Percentiles rank a stretch among this genome's conserved stretches.
These are phyloP conservation scores for Albatrellus sp. DNA, from an alignment of 1,284 basidiomycete genomes.

Conservation along the genomic window DNA sequence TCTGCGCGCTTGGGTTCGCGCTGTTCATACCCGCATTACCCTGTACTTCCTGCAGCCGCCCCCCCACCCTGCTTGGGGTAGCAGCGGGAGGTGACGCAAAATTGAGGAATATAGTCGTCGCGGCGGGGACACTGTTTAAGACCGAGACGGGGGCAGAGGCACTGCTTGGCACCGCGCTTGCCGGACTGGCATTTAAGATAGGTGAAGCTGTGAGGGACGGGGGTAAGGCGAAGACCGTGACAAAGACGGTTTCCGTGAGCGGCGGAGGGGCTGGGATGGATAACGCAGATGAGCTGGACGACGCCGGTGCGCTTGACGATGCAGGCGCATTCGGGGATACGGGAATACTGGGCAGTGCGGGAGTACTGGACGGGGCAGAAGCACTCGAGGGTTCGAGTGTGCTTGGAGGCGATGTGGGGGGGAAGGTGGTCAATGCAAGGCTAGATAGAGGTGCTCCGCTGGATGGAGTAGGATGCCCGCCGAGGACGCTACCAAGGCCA, in stretches of 20 bases:
- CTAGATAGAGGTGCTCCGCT: not conserved
- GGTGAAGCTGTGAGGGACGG: slow-evolving; percentile 10
- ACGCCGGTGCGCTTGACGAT: not conserved
- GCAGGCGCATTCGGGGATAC: not conserved
- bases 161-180: not conserved
- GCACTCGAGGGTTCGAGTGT: no score
- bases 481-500: not conserved
- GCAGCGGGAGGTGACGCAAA: not conserved
- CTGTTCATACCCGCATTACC: not conserved
- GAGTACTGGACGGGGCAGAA: not conserved
- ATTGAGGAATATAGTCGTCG: slow-evolving; percentile 2
- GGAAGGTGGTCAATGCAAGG: not conserved
- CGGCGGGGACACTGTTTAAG: not conserved
- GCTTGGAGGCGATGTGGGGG: not conserved
- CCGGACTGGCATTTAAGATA: slow-evolving; percentile 5
- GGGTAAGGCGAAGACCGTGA: slow-evolving; percentile 13
- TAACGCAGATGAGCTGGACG: not conserved
- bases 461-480: no score
- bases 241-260: slow-evolving; percentile 7
- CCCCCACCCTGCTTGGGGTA: not conserved
- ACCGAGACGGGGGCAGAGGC: no score
- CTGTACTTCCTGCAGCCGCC: not conserved
- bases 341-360: not conserved
- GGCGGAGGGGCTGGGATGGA: slow-evolving; percentile 9
- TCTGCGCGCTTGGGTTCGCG: not conserved